These are phyloP conservation scores for Jamesozyma spencerorum DNA, from an alignment of 805 yeast species.

Conservation along the genomic window DNA sequence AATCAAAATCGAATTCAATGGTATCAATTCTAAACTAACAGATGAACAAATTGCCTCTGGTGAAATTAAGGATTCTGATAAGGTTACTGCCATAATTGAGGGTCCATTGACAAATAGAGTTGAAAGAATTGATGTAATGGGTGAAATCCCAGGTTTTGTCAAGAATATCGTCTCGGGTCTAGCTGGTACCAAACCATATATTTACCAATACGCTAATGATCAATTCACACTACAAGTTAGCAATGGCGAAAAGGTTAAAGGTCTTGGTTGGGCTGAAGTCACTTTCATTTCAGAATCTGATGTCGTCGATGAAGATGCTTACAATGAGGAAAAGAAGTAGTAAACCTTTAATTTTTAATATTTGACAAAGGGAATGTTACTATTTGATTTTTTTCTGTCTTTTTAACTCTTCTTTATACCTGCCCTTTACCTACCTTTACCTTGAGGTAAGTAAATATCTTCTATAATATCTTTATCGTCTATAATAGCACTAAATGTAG, in stretches of 20 bases:
- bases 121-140: slow-evolving; percentile 96
- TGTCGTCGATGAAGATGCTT: slow-evolving; percentile 6
- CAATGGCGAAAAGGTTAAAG: slow-evolving; percentile 15
- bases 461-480: too few species aligned
- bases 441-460: too few species aligned
- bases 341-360: background rate
- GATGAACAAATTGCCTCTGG: slow-evolving; percentile 34
- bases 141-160: slow-evolving; percentile 89
- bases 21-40: slow-evolving; percentile 37
- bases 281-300: slow-evolving; percentile 29
- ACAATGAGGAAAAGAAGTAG: background rate
- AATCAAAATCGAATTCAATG: slow-evolving; percentile 51
- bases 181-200: slow-evolving; percentile 93
- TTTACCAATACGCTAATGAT: slow-evolving; percentile 78
- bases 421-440: too few species aligned
- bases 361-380: background rate
- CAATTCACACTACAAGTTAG: slow-evolving; percentile 20
- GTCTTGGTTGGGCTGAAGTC: slow-evolving; percentile 29
- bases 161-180: slow-evolving; percentile 89
- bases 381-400: too few species aligned
- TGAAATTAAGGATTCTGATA: slow-evolving; percentile 20
- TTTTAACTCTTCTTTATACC: background rate
- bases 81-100: slow-evolving; percentile 39
- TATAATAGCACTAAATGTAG: too few species aligned
- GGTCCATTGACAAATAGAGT: slow-evolving; percentile 58